phyloP scores from a whole-genome alignment of 2,329 filamentous ascomycete species.

The Diaporthe vaccinii region DNA sequence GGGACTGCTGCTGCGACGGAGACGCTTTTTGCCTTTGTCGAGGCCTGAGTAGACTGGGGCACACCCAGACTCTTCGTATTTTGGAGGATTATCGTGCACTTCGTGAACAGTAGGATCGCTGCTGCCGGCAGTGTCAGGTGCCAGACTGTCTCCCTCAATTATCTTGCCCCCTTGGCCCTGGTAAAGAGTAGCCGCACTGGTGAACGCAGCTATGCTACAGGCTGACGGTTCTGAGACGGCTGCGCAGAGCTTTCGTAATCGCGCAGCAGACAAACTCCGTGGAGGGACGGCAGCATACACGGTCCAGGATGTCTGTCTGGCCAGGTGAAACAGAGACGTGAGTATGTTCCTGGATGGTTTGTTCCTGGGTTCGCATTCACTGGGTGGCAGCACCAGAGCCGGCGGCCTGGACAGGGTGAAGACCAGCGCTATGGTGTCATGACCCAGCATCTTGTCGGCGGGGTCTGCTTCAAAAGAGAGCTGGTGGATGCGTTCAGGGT shows the following conservation, averaged over 20 bases:
- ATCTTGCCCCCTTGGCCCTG: slow-evolving; percentile 32
- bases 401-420: slow-evolving; percentile 14
- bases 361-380: slow-evolving; percentile 7
- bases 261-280: slow-evolving; percentile 12
- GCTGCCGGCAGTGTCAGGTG: not conserved
- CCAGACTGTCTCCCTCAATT: slow-evolving; percentile 25
- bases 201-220: slow-evolving; percentile 13
- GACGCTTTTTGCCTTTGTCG: slow-evolving; percentile 32
- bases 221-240: slow-evolving; percentile 13
- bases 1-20: slow-evolving; percentile 15
- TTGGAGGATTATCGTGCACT: slow-evolving; percentile 25
- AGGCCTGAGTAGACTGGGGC: not conserved
- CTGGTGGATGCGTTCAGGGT: slow-evolving; percentile 32
- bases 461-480: slow-evolving; percentile 13
- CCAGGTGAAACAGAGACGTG: slow-evolving; percentile 4
- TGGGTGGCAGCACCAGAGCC: slow-evolving; percentile 26
- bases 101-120: not conserved
- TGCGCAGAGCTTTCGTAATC: slow-evolving; percentile 18
- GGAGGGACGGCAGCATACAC: slow-evolving; percentile 17
- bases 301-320: slow-evolving; percentile 8
- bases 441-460: slow-evolving; percentile 21
- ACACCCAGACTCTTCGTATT: slow-evolving; percentile 28
- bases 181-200: slow-evolving; percentile 28
- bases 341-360: slow-evolving; percentile 4
- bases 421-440: slow-evolving; percentile 19